phyloP scores from a whole-genome alignment of 2,329 filamentous ascomycete species.

The Bipolaris gigantea region DNA sequence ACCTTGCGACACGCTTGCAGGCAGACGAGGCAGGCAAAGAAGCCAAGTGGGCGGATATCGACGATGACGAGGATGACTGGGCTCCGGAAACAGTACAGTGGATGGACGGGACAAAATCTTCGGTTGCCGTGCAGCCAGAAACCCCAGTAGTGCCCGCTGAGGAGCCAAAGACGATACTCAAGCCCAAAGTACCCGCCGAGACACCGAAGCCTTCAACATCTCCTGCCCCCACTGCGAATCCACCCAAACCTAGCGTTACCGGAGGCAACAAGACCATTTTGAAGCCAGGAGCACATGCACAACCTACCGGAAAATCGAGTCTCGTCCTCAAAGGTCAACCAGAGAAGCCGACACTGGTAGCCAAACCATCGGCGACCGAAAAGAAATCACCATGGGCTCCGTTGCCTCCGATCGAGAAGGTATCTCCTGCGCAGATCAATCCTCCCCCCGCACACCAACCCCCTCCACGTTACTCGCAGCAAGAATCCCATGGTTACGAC shows the following conservation, averaged over 20 bases:
- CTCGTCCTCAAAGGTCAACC: constrained; percentile 67
- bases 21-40: constrained; percentile 73
- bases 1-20: constrained; percentile 77
- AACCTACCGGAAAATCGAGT: constrained; percentile 50
- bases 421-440: constrained; percentile 69
- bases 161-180: constrained; percentile 31
- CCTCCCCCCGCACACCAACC: constrained; percentile 49
- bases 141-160: constrained; percentile 35
- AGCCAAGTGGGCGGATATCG: constrained; percentile 86
- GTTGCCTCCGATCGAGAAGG: constrained; percentile 81
- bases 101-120: constrained; percentile 85
- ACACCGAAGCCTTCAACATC: constrained; percentile 39
- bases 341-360: constrained; percentile 72
- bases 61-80: constrained; percentile 87
- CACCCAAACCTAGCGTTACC: constrained; percentile 43
- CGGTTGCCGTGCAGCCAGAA: constrained; percentile 61
- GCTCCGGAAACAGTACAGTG: constrained; percentile 82
- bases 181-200: constrained; percentile 40
- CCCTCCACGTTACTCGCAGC: constrained; percentile 54
- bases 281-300: constrained; percentile 49
- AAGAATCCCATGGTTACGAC: constrained; percentile 61
- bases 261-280: constrained; percentile 53
- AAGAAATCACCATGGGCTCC: constrained; percentile 91
- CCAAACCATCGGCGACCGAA: constrained; percentile 70
- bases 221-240: constrained; percentile 22